Evolutionary conservation across 805 yeast genomes (phyloP), one percentile per base, ranked within the genome.

Genomic region (Wickerhamomyces xylosicus): DNA sequence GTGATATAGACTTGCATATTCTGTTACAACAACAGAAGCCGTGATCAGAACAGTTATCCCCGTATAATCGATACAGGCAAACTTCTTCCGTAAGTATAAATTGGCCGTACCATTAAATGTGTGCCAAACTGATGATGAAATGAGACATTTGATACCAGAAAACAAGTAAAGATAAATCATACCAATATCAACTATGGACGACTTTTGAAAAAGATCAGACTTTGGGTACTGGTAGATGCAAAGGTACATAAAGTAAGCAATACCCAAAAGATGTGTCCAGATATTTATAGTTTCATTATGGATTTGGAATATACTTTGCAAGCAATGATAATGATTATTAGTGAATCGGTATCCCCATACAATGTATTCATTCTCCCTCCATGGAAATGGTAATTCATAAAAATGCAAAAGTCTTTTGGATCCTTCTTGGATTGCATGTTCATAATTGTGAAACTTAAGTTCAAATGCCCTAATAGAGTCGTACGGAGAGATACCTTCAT

Each of bases 281-380:
- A 90, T 87, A 60, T 92, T 92, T 54, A 83, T 72, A 0, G 95
- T 73, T 58, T 90, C 98, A 56, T 90, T 90, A 61, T 92, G 97
- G 57, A 67, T 46, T 36, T 65, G 56, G 53, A 76, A 70, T 15
- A 87, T 63, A 36, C 89, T 74, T 42, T 66, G 58, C 22, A 81
- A 38, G 47, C 92, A 81, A 39, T 72, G 69, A 6, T 52, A 22
- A 53, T 81, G 87, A 32, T 72, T 69, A 41, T 73, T 63, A 44
- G 81, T 77, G 61, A 90, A 92, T 43, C 97, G 66, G 62, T 90
- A 92, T 3, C 97, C 97, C 40, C 74, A 64, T 17, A 82, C 66
- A 42, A 92, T 85, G 58, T 72, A 87, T 42, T 86, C 78, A 61
- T 92, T 90, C 60, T 89, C 97, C 53, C 95, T 73, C 95, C 96